Evolutionary conservation across 2,329 filamentous ascomycete species (phyloP), one percentile per base, ranked within the genome.

Genomic region (Colletotrichum siamense): DNA sequence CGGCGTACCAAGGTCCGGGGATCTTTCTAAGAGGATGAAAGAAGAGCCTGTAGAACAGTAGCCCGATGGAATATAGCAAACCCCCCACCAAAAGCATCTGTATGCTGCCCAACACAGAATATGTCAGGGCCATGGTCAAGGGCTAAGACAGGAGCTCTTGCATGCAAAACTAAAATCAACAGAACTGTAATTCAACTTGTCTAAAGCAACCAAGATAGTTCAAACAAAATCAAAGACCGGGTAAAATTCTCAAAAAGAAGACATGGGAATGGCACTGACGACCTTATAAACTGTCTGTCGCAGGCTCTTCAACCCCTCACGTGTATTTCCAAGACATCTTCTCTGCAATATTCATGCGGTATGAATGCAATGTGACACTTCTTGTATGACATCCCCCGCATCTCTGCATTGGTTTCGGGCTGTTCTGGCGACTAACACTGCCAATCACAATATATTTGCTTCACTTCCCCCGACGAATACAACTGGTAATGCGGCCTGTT

Each of bases 1-100:
- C 82, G 4, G 81, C 78, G 18, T 80, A 59, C 69, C 80, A 82
- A 9, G 81, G 82, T 24, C 82, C 82, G 1, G 82, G 82, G 36
- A 84, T 79, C 4, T 73, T 69, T 16, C 80, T 76, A 3, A 84
- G 74, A 2, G 83, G 83, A 59, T 84, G 81, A 18, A 83, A 76
- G 39, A 79, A 78, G 8, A 83, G 64, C 55, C 79, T 77, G 71
- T 82, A 82, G 28, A 83, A 3, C 10, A 70, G 6, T 2, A 68
- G 49, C 18, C 65, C 49, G 2, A 57, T 30, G 1, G n/a, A n/a
- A 26, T 59, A 59, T 22, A 68, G 13, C 5, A 68, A 8, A 9
- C 28, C 8, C 59, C 28, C 30, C 3, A 63, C 3, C 13, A 63
- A 3, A 15, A 63, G 59, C 30, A 63, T 2, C 1, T n/a, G 59